Evolutionary conservation across 202 grass and related monocot species (phyloP).

Genomic region (Setaria italica): DNA sequence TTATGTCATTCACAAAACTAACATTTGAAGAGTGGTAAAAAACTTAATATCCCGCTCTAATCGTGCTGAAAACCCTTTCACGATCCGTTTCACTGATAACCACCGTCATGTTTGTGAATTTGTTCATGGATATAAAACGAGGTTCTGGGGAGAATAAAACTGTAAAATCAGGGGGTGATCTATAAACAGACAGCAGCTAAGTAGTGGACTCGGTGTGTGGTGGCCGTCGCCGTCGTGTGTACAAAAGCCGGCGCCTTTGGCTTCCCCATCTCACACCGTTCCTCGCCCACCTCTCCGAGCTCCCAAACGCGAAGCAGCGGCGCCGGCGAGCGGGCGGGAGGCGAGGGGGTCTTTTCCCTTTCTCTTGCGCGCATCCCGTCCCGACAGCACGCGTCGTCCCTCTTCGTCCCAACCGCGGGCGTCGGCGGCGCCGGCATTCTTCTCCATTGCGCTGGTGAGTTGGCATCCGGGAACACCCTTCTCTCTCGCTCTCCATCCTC

Average conservation of each 20-base stretch:
- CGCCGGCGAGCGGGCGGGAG: neutral
- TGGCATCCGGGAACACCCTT: neutral
- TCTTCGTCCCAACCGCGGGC: neutral
- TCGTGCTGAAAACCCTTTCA: neutral
- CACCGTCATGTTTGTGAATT: neutral
- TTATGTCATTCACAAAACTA: no score
- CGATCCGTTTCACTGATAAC: neutral
- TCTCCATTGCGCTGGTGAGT: conserved; percentile 31
- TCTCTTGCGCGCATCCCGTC: neutral
- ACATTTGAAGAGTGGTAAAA: no score
- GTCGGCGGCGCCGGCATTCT: conserved; percentile 10
- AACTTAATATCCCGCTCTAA: no score
- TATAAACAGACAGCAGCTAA: neutral
- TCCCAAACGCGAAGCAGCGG: neutral
- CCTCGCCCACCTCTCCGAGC: neutral
- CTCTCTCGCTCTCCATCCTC: neutral
- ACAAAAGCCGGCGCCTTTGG: neutral
- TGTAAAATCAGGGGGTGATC: neutral
- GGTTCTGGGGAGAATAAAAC: neutral
- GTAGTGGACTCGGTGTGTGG: neutral
- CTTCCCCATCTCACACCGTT: neutral
- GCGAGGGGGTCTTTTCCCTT: neutral
- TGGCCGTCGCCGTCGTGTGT: neutral
- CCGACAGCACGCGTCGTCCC: neutral
- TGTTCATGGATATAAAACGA: neutral